A percentile compares a stretch with the other conserved stretches of the same genome.
Conservation (phyloP, 352 stramenopile species). For the Phytophthora capsici region DNA sequence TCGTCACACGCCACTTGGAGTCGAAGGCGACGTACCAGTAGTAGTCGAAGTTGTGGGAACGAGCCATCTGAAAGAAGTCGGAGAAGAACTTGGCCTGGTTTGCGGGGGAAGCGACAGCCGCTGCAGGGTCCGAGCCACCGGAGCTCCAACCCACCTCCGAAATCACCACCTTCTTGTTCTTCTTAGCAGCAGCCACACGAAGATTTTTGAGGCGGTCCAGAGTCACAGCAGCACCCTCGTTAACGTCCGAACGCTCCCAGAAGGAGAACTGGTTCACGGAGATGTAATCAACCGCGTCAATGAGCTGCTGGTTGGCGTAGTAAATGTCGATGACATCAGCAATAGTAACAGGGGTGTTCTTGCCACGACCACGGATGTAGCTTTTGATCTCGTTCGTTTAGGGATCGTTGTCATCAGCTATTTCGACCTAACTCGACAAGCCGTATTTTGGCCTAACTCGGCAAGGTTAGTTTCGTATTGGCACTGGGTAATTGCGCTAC, state of each 20-base stretch:
- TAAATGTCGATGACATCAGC: conserved; percentile 81
- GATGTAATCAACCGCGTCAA: conserved; percentile 71
- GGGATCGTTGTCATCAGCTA: no score
- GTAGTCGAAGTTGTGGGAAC: conserved; percentile 57
- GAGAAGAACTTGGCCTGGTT: conserved; percentile 75
- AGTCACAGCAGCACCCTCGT: conserved; percentile 48
- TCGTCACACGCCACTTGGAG: conserved; percentile 57
- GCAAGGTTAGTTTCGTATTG: no score
- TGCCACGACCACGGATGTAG: conserved; percentile 44
- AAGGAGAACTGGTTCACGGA: conserved; percentile 86
- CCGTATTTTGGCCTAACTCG: no score
- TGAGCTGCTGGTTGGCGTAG: conserved; percentile 57
- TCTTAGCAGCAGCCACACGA: conserved; percentile 44
- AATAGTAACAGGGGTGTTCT: conserved; percentile 68
- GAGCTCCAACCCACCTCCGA: conserved; percentile 76
- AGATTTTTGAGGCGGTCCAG: conserved; percentile 66
- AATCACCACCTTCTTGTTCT: conserved; percentile 66
- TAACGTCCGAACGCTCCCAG: conserved; percentile 63
- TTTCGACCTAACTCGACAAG: no score
- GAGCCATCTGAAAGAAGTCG: conserved; percentile 70
- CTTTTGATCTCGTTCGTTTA: conserved; percentile 69
- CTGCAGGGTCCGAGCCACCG: conserved; percentile 30
- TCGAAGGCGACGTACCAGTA: conserved; percentile 84
- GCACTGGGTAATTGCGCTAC: no score
- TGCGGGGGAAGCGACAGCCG: conserved; percentile 46